A percentile compares a stretch with the other conserved stretches of the same genome.
Evolutionary conservation across 1,284 basidiomycete genomes (phyloP).

Genomic region (Rhodotorula sp.): DNA sequence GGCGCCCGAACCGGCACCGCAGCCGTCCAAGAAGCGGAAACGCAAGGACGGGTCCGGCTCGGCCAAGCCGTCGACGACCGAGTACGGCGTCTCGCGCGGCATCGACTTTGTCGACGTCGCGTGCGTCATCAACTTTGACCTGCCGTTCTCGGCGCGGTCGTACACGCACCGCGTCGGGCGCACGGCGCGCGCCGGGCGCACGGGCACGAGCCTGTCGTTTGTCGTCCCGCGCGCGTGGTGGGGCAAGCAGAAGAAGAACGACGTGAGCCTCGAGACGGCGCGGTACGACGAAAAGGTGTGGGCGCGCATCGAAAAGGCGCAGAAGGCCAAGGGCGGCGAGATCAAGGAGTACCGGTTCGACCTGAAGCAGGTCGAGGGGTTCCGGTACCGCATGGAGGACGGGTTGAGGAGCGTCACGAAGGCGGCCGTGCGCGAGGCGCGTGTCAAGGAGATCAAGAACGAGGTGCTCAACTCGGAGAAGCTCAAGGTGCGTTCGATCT

Average conservation of each 20-base stretch:
- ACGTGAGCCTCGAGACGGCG: conserved; percentile 63
- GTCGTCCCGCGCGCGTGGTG: conserved; percentile 74
- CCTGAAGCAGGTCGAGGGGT: conserved; percentile 93
- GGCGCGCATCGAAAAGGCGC: conserved; percentile 69
- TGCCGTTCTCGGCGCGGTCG: conserved; percentile 81
- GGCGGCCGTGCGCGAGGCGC: conserved; percentile 82
- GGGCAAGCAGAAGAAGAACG: conserved; percentile 69
- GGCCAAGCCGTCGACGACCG: conserved; percentile 53
- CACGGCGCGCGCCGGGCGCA: conserved; percentile 83
- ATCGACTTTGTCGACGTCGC: conserved; percentile 97
- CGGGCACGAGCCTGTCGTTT: conserved; percentile 89
- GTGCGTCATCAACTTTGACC: conserved; percentile 97
- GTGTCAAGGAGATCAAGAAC: conserved; percentile 88
- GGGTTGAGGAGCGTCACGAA: conserved; percentile 85
- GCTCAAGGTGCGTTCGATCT: conserved; percentile 83
- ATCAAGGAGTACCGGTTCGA: conserved; percentile 92
- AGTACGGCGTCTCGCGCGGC: conserved; percentile 94
- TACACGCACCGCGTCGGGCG: conserved; percentile 97
- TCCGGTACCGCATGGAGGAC: conserved; percentile 97
- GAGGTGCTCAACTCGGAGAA: conserved; percentile 95
- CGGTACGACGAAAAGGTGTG: conserved; percentile 76
- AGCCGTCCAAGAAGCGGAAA: conserved; percentile 55
- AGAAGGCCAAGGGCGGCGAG: conserved; percentile 68
- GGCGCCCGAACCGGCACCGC: conserved; percentile 3
- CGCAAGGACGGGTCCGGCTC: conserved; percentile 33